A percentile compares a stretch with the other conserved stretches of the same genome.
Conservation (phyloP, 441 rosid species). For the Croton laevigatus region DNA sequence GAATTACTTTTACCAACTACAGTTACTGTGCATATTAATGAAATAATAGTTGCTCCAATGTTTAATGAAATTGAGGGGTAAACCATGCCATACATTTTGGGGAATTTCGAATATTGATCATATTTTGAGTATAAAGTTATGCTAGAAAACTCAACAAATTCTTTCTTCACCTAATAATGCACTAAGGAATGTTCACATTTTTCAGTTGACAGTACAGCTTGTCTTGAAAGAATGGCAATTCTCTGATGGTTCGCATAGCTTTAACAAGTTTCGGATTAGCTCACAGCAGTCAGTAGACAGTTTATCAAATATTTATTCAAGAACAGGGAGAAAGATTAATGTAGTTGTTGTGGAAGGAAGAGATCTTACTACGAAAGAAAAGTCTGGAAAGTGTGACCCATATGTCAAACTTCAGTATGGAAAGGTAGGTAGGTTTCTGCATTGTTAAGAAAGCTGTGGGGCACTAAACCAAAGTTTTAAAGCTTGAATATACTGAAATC, state of each 20-base stretch:
- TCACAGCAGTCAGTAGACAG: conserved; percentile 49
- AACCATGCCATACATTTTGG: background rate
- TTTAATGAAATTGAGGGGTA: background rate
- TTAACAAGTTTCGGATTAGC: conserved; percentile 39
- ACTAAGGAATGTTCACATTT: conserved; percentile 10
- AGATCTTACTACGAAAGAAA: conserved; percentile 60
- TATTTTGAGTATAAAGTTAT: conserved; percentile 7
- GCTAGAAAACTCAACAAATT: background rate
- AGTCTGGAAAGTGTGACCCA: conserved; percentile 62
- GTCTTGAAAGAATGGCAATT: conserved; percentile 94
- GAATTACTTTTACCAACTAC: background rate
- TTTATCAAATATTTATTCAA: conserved; percentile 50
- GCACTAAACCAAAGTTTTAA: background rate
- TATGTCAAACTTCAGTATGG: conserved; percentile 88
- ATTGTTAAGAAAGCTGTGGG: background rate
- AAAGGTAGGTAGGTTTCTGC: conserved; percentile 72
- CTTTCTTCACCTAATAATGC: background rate
- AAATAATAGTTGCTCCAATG: background rate
- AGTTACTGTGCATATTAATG: background rate
- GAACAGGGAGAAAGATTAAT: conserved; percentile 71
- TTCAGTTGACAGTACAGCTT: conserved; percentile 73
- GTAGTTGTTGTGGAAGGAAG: conserved; percentile 61
- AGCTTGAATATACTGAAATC: conserved; percentile 11
- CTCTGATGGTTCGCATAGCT: conserved; percentile 82
- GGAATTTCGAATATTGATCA: background rate